Base-by-base conservation (phyloP, 306 rosid genomes). In the Mimosa pudica region DNA sequence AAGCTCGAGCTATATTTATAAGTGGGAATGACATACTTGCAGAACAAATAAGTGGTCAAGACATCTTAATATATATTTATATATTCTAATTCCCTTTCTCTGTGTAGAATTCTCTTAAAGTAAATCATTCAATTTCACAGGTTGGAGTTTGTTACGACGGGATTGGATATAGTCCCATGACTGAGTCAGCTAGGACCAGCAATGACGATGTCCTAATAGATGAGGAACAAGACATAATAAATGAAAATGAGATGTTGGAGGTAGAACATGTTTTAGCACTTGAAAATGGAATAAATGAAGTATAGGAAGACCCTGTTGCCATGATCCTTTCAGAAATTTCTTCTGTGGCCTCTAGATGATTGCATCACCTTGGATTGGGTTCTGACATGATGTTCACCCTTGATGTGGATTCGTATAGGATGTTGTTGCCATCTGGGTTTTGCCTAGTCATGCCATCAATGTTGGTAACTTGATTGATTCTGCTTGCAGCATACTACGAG, bases 311-410 rank as follows among this genome's bases (percentile, higher is more conserved):
- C 87, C 63, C 75, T 85, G 66, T 79, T 82, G 68, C 83, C 71
- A 35, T 80, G 90, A 24, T 82, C 87, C 74, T 70, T 85, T 85
- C 85, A 47, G 69, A 84, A 80, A 57, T 64, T 82, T 83, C 75
- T 92, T 76, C 32, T 73, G 66, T 92, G 97, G 97, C 98, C 97
- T 73, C 80, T 77, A 6, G 87, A 86, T 84, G 93, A 86, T 58
- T 47, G 81, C 49, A n/a, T 92, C 79, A 87, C 90, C 80, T 70
- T 89, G 79, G 93, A 85, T 60, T 94, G 98, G 98, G 93, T 94
- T 79, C 82, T 84, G 81, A 85, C 76, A 74, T 92, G 93, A 92
- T 87, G 93, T 82, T 75, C 79, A 69, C 81, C 70, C 84, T 92
- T 77, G 92, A 85, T 69, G 88, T 79, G 84, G 87, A 88, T 58